phyloP scores from a whole-genome alignment of 495 filamentous ascomycete genomes.

The Penicillium cataractarum region DNA sequence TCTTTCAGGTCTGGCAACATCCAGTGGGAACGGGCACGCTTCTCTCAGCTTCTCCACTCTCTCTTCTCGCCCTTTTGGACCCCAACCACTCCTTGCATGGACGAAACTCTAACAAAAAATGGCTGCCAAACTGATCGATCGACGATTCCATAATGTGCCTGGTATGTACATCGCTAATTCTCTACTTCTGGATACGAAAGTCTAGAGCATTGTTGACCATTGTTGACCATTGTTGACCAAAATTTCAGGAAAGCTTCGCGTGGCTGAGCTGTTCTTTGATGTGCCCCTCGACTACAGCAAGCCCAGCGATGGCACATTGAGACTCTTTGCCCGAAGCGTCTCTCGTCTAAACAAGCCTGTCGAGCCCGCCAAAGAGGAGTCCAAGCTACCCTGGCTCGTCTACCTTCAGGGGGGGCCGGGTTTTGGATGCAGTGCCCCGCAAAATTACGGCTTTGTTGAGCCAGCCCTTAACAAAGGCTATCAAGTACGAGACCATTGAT shows the following conservation, averaged over 20 bases:
- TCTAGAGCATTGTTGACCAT: not conserved
- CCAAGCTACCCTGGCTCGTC: conserved; percentile 63
- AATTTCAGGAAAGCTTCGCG: conserved; percentile 66
- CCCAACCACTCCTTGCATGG: not conserved
- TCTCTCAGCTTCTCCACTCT: conserved; percentile 11
- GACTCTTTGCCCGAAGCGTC: conserved; percentile 76
- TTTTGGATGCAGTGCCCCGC: conserved; percentile 71
- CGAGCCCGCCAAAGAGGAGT: conserved; percentile 52
- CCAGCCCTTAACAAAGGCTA: conserved; percentile 80
- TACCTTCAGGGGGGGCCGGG: conserved; percentile 81
- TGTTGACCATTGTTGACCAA: no score
- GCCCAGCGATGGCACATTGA: conserved; percentile 62
- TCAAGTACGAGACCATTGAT: conserved; percentile 41
- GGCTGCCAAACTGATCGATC: conserved; percentile 51
- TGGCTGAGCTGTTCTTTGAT: conserved; percentile 83
- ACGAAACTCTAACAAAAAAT: conserved; percentile 14
- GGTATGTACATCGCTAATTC: conserved; percentile 31
- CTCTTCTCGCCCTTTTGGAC: not conserved
- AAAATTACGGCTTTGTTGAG: conserved; percentile 67
- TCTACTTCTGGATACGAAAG: not conserved
- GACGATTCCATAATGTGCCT: conserved; percentile 47
- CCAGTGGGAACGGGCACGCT: not conserved
- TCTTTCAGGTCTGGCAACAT: not conserved
- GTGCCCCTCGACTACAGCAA: conserved; percentile 76
- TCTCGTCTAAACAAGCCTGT: conserved; percentile 65